phyloP scores from a whole-genome alignment of 2,329 filamentous ascomycete species.

The Pseudocercospora musae region DNA sequence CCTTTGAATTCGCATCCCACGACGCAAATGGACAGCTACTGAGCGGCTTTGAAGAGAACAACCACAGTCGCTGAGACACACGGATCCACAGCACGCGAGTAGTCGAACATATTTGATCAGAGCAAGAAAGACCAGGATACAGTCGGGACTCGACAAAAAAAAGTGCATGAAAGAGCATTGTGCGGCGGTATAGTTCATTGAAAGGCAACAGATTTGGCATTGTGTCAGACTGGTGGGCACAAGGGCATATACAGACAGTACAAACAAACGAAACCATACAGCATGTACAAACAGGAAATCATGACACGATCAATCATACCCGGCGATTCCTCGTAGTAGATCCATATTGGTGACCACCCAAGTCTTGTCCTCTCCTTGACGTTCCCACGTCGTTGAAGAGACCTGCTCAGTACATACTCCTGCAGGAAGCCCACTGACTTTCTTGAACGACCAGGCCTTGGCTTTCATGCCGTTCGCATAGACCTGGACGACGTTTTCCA shows the following conservation, averaged over 20 bases:
- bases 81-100: not conserved
- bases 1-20: constrained; percentile 22
- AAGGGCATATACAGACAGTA: not conserved
- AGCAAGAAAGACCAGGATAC: no score
- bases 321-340: constrained; percentile 2
- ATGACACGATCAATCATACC: not conserved
- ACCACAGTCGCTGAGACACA: not conserved
- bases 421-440: not conserved
- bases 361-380: not conserved
- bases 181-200: not conserved
- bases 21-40: constrained; percentile 12
- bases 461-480: constrained; percentile 5
- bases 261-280: not conserved
- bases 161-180: not conserved
- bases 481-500: constrained; percentile 2
- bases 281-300: not conserved
- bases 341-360: not conserved
- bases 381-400: not conserved
- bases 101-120: no score
- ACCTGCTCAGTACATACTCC: not conserved
- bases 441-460: not conserved
- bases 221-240: not conserved
- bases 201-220: not conserved
- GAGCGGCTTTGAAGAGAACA: constrained; percentile 6
- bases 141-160: not conserved